Evolutionary conservation across 2,329 filamentous ascomycete genomes (phyloP), one percentile per base, ranked within the genome.

Genomic region (Dothideomycetes sp.): DNA sequence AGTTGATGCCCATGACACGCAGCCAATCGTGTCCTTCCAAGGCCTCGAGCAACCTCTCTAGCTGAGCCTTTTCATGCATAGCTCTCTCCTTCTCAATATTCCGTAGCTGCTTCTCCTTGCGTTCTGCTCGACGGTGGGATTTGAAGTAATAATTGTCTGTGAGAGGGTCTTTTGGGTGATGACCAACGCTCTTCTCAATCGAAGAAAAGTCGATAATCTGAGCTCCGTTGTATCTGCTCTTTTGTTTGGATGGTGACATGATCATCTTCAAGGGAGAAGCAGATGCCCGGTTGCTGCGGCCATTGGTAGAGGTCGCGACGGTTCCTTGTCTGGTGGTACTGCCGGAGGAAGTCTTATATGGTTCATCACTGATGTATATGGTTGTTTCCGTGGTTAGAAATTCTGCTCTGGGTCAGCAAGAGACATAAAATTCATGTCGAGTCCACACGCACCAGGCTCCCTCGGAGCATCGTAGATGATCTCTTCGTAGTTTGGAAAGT

Each of bases 401-500:
- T 58, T 91, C 87, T 89, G 54, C 23, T 53, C 46, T 12, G 44
- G n/a, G 41, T 49, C 22, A 49, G 51, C 35, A 39, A 30, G 39
- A 43, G 20, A 7, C 17, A 12, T 5, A 15, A 25, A 4, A 27
- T 24, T 4, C 25, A 22, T 6, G 8, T 27, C 6, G 10, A 20
- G 9, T 27, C 17, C 27, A 22, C 6, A 19, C 43, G 22, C 24
- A 47, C 45, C 45, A 52, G 81, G 70, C 62, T 88, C 81, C 53
- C 82, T 82, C 27, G 80, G 76, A 48, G 85, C 80, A 57, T 93
- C 84, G 47, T 84, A 87, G 64, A 96, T 86, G 50, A 95, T 76
- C 58, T 94, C 85, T 62, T 95, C 88, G 62, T 94, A 96, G 55
- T 93, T 88, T 38, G 84, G 80, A 56, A 96, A 95, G 64, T 94